Percentiles rank a stretch among this genome's conserved stretches.
These are phyloP conservation scores for Boletus tylopilopsis DNA, from an alignment of 768 basidiomycete species.

Conservation along the genomic window DNA sequence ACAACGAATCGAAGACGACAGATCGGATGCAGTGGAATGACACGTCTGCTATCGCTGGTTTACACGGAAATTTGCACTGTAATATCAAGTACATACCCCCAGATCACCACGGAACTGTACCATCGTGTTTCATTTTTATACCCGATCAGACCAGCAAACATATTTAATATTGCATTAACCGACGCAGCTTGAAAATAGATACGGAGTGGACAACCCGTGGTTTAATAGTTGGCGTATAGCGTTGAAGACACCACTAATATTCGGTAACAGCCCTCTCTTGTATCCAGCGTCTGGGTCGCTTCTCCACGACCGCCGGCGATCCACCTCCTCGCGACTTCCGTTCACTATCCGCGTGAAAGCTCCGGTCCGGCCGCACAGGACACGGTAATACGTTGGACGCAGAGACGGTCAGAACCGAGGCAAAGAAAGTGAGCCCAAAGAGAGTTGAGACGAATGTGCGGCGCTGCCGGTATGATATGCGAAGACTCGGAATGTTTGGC, in stretches of 20 bases:
- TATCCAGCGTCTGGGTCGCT: constrained; percentile 75
- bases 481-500: constrained; percentile 48
- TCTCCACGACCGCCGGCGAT: constrained; percentile 47
- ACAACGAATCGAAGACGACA: constrained; percentile 25
- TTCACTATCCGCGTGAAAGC: constrained; percentile 56
- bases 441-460: constrained; percentile 75
- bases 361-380: constrained; percentile 60
- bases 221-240: constrained; percentile 1
- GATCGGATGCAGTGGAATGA: constrained; percentile 18
- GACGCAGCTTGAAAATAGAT: background rate
- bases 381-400: constrained; percentile 79
- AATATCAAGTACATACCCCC: constrained; percentile 23
- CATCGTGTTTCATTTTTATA: constrained; percentile 20
- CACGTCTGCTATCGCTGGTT: constrained; percentile 7
- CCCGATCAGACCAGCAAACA: background rate
- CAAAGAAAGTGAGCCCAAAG: constrained; percentile 78
- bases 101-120: constrained; percentile 20
- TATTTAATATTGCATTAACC: background rate
- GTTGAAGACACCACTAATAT: constrained; percentile 7
- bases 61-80: constrained; percentile 30
- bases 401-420: constrained; percentile 74
- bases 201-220: background rate
- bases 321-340: constrained; percentile 23
- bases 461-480: constrained; percentile 52
- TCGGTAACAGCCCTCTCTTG: constrained; percentile 51